Conservation (phyloP, 2,329 filamentous ascomycete genomes). For the Venturia asperata region DNA sequence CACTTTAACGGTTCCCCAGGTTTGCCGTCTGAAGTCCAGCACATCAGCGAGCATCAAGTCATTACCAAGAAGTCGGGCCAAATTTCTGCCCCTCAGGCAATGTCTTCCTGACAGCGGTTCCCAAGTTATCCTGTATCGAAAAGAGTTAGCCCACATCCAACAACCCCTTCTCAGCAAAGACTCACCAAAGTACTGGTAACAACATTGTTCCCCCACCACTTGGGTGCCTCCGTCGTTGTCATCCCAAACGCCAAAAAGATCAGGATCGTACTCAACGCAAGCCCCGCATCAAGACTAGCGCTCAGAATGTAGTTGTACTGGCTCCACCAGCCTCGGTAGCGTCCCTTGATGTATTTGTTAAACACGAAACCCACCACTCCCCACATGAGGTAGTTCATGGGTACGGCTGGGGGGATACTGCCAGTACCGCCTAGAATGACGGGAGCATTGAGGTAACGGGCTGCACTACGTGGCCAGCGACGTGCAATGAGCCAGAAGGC, state of each 20-base stretch:
- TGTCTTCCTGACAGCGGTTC: slow-evolving; percentile 13
- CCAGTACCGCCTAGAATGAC: slow-evolving; percentile 61
- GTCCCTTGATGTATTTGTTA: slow-evolving; percentile 24
- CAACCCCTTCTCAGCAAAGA: not conserved
- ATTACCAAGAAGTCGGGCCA: slow-evolving; percentile 18
- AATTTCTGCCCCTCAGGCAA: slow-evolving; percentile 18
- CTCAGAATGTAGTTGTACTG: slow-evolving; percentile 21
- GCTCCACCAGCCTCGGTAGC: slow-evolving; percentile 26
- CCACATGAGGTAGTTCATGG: slow-evolving; percentile 25
- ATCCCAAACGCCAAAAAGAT: slow-evolving; percentile 27
- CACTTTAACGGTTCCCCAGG: too few relatives aligned
- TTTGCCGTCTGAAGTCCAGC: too few relatives aligned
- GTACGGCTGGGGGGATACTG: slow-evolving; percentile 48
- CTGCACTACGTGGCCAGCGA: slow-evolving; percentile 52
- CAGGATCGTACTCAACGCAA: slow-evolving; percentile 26
- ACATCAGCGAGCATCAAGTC: too few relatives aligned
- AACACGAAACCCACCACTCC: slow-evolving; percentile 26
- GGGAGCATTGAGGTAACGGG: slow-evolving; percentile 61
- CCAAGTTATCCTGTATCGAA: slow-evolving; percentile 9
- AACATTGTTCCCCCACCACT: slow-evolving; percentile 56
- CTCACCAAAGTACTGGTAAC: slow-evolving; percentile 36
- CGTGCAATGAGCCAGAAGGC: slow-evolving; percentile 54
- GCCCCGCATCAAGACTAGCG: slow-evolving; percentile 26
- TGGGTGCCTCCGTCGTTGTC: slow-evolving; percentile 37
- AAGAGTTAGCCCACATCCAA: not conserved